A percentile compares a stretch with the other conserved stretches of the same genome.
Conservation (phyloP, 805 yeast genomes). For the Starmerella floris region DNA sequence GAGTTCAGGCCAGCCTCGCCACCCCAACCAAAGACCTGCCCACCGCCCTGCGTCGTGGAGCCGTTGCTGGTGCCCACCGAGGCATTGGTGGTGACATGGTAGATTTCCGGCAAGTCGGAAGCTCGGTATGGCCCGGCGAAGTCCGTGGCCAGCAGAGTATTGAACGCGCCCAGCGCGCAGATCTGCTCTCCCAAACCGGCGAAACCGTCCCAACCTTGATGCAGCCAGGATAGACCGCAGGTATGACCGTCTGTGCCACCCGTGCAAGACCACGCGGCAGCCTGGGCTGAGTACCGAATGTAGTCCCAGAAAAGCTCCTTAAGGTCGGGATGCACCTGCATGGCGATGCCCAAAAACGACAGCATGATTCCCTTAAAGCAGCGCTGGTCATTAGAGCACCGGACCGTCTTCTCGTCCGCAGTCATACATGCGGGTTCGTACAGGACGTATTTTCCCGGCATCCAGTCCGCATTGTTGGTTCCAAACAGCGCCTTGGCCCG, state of each 20-base stretch:
- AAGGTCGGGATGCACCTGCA: slow-evolving; percentile 48
- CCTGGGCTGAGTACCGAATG: slow-evolving; percentile 41
- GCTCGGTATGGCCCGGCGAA: slow-evolving; percentile 22
- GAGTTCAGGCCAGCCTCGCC: slow-evolving; percentile 23
- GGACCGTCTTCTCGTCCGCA: slow-evolving; percentile 22
- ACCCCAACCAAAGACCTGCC: slow-evolving; percentile 21
- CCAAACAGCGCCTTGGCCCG: slow-evolving; percentile 37
- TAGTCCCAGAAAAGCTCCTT: slow-evolving; percentile 34
- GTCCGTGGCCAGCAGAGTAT: slow-evolving; percentile 15
- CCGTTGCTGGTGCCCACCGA: slow-evolving; percentile 5
- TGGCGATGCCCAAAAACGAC: slow-evolving; percentile 61
- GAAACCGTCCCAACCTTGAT: slow-evolving; percentile 49
- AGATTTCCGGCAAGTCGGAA: slow-evolving; percentile 18
- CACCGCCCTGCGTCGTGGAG: slow-evolving; percentile 7
- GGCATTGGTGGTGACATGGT: slow-evolving; percentile 4
- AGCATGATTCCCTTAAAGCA: slow-evolving; percentile 80
- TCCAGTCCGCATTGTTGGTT: slow-evolving; percentile 18
- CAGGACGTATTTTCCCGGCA: slow-evolving; percentile 36
- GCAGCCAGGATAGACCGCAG: slow-evolving; percentile 74
- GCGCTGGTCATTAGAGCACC: slow-evolving; percentile 78
- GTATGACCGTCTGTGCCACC: slow-evolving; percentile 84
- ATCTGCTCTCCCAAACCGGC: slow-evolving; percentile 89
- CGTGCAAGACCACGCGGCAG: slow-evolving; percentile 68
- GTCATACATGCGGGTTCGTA: slow-evolving; percentile 79
- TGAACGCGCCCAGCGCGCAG: slow-evolving; percentile 58